Conservation (phyloP, 2,329 filamentous ascomycete species). For the Purpureocillium takamizusanense region DNA sequence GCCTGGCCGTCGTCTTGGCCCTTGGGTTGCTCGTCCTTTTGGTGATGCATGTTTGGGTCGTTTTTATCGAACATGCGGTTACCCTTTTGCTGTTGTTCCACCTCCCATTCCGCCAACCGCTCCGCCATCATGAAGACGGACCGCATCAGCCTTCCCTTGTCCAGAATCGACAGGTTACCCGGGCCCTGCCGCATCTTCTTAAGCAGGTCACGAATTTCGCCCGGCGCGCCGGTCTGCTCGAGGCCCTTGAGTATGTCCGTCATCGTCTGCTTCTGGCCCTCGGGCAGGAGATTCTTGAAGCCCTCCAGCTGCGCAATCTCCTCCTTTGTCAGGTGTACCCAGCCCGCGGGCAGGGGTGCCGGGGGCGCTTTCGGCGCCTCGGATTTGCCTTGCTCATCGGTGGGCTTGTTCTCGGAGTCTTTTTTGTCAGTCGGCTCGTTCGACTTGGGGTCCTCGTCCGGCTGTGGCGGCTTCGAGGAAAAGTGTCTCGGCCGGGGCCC, state of each 20-base stretch:
- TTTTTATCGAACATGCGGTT: slow-evolving; percentile 13
- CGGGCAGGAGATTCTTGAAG: slow-evolving; percentile 53
- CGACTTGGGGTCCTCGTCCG: slow-evolving; percentile 22
- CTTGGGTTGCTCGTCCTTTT: slow-evolving; percentile 11
- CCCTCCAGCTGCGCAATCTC: slow-evolving; percentile 46
- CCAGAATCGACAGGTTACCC: slow-evolving; percentile 38
- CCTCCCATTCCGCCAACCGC: slow-evolving; percentile 21
- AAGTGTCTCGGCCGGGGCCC: slow-evolving; percentile 24
- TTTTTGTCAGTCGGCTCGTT: slow-evolving; percentile 12
- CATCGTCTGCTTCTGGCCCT: slow-evolving; percentile 50
- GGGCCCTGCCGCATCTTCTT: slow-evolving; percentile 44
- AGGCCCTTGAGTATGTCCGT: slow-evolving; percentile 53
- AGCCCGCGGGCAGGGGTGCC: slow-evolving; percentile 33
- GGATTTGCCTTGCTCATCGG: slow-evolving; percentile 9
- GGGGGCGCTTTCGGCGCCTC: slow-evolving; percentile 15
- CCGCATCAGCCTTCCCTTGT: slow-evolving; percentile 27
- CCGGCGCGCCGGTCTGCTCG: slow-evolving; percentile 59
- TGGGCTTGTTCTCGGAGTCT: slow-evolving; percentile 9
- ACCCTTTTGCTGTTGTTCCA: slow-evolving; percentile 10
- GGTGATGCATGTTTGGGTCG: slow-evolving; percentile 10
- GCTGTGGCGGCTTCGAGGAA: slow-evolving; percentile 27
- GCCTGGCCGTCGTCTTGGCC: slow-evolving; percentile 9
- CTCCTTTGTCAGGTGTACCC: slow-evolving; percentile 35
- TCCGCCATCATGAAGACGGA: slow-evolving; percentile 26
- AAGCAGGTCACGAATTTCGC: slow-evolving; percentile 53